phyloP scores from a whole-genome alignment of 225 moss, liverwort and hornwort species.

The Physcomitrellopsis africana region DNA sequence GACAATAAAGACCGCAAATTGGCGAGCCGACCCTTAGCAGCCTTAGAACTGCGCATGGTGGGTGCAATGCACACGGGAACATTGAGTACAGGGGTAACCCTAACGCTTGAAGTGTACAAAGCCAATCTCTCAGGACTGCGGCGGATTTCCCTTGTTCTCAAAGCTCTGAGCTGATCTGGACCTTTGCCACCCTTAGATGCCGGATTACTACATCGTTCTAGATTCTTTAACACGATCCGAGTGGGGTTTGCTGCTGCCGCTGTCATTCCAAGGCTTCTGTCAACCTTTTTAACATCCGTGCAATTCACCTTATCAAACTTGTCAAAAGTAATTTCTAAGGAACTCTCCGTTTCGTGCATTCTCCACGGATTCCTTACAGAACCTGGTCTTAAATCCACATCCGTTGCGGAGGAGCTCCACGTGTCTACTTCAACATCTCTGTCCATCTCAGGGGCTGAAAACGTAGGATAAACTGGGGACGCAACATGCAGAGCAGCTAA shows the following conservation, averaged over 20 bases:
- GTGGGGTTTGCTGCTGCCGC: conserved; percentile 42
- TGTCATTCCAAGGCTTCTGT: conserved; percentile 36
- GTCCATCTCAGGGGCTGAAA: conserved; percentile 29
- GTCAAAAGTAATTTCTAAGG: conserved; percentile 59
- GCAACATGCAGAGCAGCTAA: conserved; percentile 55
- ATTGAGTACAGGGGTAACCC: conserved; percentile 87
- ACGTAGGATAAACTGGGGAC: conserved; percentile 58
- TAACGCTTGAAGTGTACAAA: conserved; percentile 74
- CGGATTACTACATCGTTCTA: conserved; percentile 72
- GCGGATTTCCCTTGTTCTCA: conserved; percentile 87
- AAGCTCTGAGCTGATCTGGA: conserved; percentile 79
- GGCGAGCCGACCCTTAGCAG: conserved; percentile 76
- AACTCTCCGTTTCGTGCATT: conserved; percentile 59
- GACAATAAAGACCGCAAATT: conserved; percentile 73
- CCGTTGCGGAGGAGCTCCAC: conserved; percentile 58
- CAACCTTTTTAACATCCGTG: conserved; percentile 41
- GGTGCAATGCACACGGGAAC: conserved; percentile 95
- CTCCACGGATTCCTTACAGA: conserved; percentile 49
- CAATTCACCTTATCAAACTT: conserved; percentile 40
- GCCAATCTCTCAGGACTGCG: conserved; percentile 80
- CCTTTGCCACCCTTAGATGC: conserved; percentile 58
- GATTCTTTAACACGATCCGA: conserved; percentile 74
- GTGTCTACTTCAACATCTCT: conserved; percentile 41
- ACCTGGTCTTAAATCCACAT: conserved; percentile 56
- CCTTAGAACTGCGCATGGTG: conserved; percentile 74